Percentiles rank a stretch among this genome's conserved stretches.
Evolutionary conservation across 208 protist genomes (phyloP).

Genomic region (Leishmania amazonensis): DNA sequence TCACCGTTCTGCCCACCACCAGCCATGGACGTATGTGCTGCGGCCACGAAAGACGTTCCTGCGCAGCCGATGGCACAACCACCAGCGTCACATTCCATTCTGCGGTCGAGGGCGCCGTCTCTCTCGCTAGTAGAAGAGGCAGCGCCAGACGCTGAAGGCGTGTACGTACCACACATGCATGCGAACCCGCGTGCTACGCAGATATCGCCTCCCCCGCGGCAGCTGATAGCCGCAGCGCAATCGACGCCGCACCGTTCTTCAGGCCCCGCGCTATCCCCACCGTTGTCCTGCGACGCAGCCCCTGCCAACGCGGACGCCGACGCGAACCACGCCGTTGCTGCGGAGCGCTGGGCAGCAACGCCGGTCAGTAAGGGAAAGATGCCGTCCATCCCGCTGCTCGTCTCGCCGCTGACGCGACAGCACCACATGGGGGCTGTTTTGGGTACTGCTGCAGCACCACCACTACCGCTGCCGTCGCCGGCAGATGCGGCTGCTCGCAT

Average conservation of each 20-base stretch:
- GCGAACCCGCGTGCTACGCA: neutral
- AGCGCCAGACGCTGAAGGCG: neutral
- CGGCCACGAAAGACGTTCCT: neutral
- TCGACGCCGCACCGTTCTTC: neutral
- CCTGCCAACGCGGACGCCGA: neutral
- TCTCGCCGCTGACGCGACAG: conserved; percentile 17
- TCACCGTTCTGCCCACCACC: neutral
- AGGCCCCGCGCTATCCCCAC: neutral
- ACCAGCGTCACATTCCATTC: neutral
- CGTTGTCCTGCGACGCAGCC: neutral
- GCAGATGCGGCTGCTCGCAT: neutral
- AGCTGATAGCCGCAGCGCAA: neutral
- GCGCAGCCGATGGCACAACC: neutral
- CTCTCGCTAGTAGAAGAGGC: conserved; percentile 5
- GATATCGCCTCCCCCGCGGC: neutral
- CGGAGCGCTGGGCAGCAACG: neutral
- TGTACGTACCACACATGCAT: neutral
- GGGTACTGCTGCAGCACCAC: neutral
- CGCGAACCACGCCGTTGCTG: neutral
- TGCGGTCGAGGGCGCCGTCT: neutral
- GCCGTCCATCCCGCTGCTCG: conserved; percentile 23
- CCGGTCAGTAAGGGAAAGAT: neutral
- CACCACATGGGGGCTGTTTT: neutral
- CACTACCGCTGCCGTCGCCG: neutral
- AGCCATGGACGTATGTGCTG: neutral